A percentile compares a stretch with the other conserved stretches of the same genome.
Evolutionary conservation across 352 stramenopile species (phyloP).

Genomic region (Globisporangium cederbergense): DNA sequence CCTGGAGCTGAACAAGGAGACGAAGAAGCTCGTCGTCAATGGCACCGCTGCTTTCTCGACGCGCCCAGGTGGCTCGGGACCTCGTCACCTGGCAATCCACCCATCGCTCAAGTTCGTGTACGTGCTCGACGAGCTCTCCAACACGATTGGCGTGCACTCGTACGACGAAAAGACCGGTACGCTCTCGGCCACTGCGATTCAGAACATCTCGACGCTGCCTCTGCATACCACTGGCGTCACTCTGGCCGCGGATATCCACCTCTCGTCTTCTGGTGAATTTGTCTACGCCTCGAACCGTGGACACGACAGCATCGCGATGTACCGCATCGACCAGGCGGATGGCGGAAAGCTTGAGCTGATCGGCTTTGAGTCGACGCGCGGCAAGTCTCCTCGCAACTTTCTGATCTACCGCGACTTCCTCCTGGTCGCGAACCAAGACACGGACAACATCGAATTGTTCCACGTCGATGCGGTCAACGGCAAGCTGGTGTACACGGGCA

Average conservation of each 20-base stretch:
- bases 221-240: constrained; percentile 32
- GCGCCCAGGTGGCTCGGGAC: constrained; percentile 45
- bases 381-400: constrained; percentile 34
- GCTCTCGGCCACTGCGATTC: constrained; percentile 39
- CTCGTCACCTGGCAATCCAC: constrained; percentile 79
- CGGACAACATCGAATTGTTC: constrained; percentile 45
- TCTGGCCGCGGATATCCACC: constrained; percentile 30
- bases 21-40: constrained; percentile 38
- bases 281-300: constrained; percentile 46
- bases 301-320: constrained; percentile 37
- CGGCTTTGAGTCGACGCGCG: constrained; percentile 28
- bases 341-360: constrained; percentile 24
- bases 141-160: constrained; percentile 56
- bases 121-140: constrained; percentile 68
- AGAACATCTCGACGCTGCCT: constrained; percentile 67
- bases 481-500: constrained; percentile 30
- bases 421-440: constrained; percentile 47
- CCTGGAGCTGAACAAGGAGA: constrained; percentile 38
- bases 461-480: constrained; percentile 29
- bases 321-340: constrained; percentile 20
- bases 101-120: constrained; percentile 47
- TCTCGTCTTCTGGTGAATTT: constrained; percentile 35
- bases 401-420: constrained; percentile 27
- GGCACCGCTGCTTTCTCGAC: constrained; percentile 35
- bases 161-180: constrained; percentile 40